Base-by-base conservation (phyloP, 192 early-diverging fungal species). In the Glomus cerebriforme region DNA sequence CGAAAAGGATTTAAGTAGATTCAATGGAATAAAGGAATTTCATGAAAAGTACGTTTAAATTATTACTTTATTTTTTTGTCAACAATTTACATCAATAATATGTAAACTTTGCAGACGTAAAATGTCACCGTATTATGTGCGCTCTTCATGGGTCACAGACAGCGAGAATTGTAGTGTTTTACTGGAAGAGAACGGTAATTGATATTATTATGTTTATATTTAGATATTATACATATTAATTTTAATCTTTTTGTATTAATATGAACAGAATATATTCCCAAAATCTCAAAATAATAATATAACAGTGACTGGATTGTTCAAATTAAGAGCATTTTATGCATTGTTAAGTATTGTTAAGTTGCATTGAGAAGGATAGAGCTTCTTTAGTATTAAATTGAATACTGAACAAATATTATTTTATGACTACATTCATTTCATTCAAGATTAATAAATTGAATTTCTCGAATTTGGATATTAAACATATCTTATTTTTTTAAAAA, bases 1-100 rank as follows among this genome's bases (percentile, higher is more conserved):
- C 7, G 22, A 74, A 32, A 31, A 74, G 22, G 69, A 71, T 54
- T 71, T 71, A 29, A 74, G 49, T 49, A n/a, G 54, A 39, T 15
- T 59, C 9, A 74, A 34, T 2, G 54, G 13, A 32, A 24, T n/a
- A 58, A 49, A 74, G 22, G 72, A 59, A 22, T 74, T 74, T 59
- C 26, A 19, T 59, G 17, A n/a, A 29, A 49, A 29, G 35, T 37
- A n/a, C 15, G 66, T 39, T 35, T 15, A 7, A 47, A 3, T 37
- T 45, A n/a, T 19, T 31, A 27, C 5, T 15, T 22, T 45, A 10
- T 27, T 54, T 26, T 71, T 12, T 37, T 72, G 19, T 70, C 19
- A 6, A 13, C 7, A 9, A 45, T 70, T 22, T 7, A 7, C 6
- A 72, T 24, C 39, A 43, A 43, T 43, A 43, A 43, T 47, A 24